These are phyloP conservation scores for Ulmus americana DNA, from an alignment of 331 rosid species.

Conservation along the genomic window DNA sequence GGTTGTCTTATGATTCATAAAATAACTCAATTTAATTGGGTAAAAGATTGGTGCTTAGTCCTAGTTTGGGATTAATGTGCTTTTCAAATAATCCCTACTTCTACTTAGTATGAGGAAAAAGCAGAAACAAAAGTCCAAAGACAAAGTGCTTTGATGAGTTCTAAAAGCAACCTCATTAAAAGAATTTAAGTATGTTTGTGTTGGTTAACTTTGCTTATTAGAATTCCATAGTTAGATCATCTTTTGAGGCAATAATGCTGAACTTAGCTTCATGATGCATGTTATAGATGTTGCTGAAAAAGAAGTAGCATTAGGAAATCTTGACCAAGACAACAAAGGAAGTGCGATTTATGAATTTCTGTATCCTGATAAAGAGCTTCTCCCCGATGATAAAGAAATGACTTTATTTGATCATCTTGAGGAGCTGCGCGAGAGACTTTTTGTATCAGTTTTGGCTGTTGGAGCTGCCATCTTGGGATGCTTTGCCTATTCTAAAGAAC, in stretches of 20 bases:
- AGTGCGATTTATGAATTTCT: slow-evolving; percentile 58
- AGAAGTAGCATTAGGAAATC: slow-evolving; percentile 37
- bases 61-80: neutral
- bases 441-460: slow-evolving; percentile 68
- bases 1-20: slow-evolving; percentile 3
- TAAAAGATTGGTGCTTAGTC: slow-evolving; percentile 1
- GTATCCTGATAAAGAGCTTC: slow-evolving; percentile 78
- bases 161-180: too few relatives aligned
- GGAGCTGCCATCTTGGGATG: slow-evolving; percentile 79
- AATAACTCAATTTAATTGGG: neutral
- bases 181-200: too few relatives aligned
- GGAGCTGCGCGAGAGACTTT: slow-evolving; percentile 84
- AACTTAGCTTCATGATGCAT: slow-evolving; percentile 18
- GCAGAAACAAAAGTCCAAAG: too few relatives aligned
- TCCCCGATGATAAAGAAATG: slow-evolving; percentile 95
- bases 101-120: too few relatives aligned
- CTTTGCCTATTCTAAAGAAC: slow-evolving; percentile 80
- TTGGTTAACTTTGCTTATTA: neutral
- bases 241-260: slow-evolving; percentile 5
- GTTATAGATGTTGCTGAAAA: slow-evolving; percentile 29
- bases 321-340: slow-evolving; percentile 36
- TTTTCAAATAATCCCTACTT: neutral
- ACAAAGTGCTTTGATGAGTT: too few relatives aligned
- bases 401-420: slow-evolving; percentile 85
- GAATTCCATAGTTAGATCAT: neutral